Evolutionary conservation across 495 filamentous ascomycete genomes (phyloP), one percentile per base, ranked within the genome.

Genomic region (Chlorociboria aeruginascens): DNA sequence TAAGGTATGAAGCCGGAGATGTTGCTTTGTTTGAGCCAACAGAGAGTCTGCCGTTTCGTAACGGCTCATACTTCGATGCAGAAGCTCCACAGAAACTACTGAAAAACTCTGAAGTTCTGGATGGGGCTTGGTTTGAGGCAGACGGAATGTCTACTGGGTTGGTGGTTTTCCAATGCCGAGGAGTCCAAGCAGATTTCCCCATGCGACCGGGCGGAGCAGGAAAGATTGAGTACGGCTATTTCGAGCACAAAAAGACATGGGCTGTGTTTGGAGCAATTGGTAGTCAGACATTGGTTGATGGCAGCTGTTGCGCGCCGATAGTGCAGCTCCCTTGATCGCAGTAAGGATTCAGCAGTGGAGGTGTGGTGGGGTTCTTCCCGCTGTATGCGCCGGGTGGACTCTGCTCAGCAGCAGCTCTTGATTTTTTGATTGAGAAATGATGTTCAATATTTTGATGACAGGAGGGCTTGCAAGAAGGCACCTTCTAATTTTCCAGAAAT

Each of bases 191-290:
- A 43, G 20, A 43, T 30, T 11, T 43, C 40, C 40, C 40, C 14
- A 11, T 32, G 7, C 40, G 40, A 43, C 40, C 40, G 14, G 20
- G 13, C 16, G 30, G 17, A 29, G 40, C 40, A 30, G 40, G 40
- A 29, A 29, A 29, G 17, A 43, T 43, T 29, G 20, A 32, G 30
- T 43, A 43, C 30, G 7, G 17, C 30, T 11, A 43, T 43, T 29
- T 43, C 9, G 16, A 43, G 40, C 40, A 43, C 17, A 43, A 43
- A 43, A 43, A 11, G 14, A 43, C 17, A 43, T 43, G 40, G 40
- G 30, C 20, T 29, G 40, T 43, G 30, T 43, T 43, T 11, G 40
- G 40, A 43, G 40, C 40, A 32, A 7, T 43, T 32, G 40, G 40
- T 29, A 43, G 30, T 43, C 30, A 29, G 30, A 43, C 6, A 11